Conservation (phyloP, 176 grass and related monocot species). For the barley (Hordeum vulgare) region MorexV3_pseudomolecules_assembly NC_058520.1:102023718-102024217, state of each 20-base stretch:
- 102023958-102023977: constrained; percentile 5
- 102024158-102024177: constrained; percentile 43
- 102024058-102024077: constrained; percentile 92
- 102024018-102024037: constrained; percentile 88
- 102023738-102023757: constrained; percentile 42
- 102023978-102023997: constrained; percentile 11
- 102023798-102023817: background rate
- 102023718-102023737: constrained; percentile 28
- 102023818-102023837: constrained; percentile 3
- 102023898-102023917: constrained; percentile 12
- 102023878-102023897: constrained; percentile 3
- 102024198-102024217: background rate
- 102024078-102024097: constrained; percentile 91
- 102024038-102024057: constrained; percentile 78
- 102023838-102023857: constrained; percentile 15
- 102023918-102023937: constrained; percentile 22
- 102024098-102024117: constrained; percentile 83
- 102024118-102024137: constrained; percentile 65
- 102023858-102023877: constrained; percentile 26
- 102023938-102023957: background rate
- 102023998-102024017: constrained; percentile 59
- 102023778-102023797: constrained; percentile 12
- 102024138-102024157: constrained; percentile 61
- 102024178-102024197: constrained; percentile 7
- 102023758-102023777: constrained; percentile 40